These are phyloP conservation scores for Mucor racemosus DNA, from an alignment of 371 early-diverging fungal genomes.

Conservation along the genomic window DNA sequence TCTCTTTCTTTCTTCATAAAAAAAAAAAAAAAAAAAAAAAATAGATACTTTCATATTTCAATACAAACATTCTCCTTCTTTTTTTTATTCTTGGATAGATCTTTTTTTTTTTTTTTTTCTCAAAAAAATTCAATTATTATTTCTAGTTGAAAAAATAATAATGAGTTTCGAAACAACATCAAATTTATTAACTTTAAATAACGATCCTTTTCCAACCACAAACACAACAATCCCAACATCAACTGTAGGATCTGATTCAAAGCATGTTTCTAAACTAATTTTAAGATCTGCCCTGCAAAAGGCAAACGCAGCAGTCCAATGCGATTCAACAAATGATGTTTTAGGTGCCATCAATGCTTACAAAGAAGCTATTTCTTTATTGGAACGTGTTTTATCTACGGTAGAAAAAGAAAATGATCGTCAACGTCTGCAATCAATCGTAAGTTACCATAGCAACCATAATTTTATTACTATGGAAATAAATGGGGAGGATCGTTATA, in stretches of 20 bases:
- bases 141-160: neutral
- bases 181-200: conserved; percentile 11
- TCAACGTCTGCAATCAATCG: conserved; percentile 48
- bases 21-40: no score
- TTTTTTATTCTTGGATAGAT: neutral
- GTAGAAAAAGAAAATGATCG: conserved; percentile 48
- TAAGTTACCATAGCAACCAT: conserved; percentile 26
- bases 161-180: conserved; percentile 20
- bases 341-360: conserved; percentile 51
- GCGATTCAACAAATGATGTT: conserved; percentile 51
- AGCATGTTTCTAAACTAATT: conserved; percentile 46
- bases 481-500: neutral
- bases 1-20: neutral
- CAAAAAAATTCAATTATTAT: neutral
- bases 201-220: conserved; percentile 15
- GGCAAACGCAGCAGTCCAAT: conserved; percentile 52
- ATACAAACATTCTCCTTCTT: neutral
- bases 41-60: neutral
- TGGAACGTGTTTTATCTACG: conserved; percentile 44
- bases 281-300: conserved; percentile 51
- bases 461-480: neutral
- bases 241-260: conserved; percentile 22
- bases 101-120: no score
- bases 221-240: neutral
- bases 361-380: conserved; percentile 47